These are phyloP conservation scores for Davidsoniella australis DNA, from an alignment of 2,329 filamentous ascomycete genomes.

Conservation along the genomic window DNA sequence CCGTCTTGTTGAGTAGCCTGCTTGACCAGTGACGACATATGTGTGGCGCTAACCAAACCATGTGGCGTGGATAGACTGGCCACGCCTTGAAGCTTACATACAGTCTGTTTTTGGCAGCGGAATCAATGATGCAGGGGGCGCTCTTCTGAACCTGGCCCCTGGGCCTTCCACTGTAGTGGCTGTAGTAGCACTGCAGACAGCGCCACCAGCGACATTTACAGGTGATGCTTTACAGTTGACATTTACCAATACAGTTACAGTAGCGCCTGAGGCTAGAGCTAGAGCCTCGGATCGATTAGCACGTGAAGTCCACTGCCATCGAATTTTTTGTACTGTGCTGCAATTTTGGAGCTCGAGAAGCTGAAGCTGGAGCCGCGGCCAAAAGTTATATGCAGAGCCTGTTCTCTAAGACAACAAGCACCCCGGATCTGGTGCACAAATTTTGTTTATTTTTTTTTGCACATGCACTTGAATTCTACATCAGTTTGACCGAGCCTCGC, in stretches of 20 bases:
- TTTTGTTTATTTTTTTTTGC: background rate
- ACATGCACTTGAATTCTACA: background rate
- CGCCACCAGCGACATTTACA: no score
- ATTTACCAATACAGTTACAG: no score
- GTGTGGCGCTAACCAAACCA: background rate
- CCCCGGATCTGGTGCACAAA: background rate
- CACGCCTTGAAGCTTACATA: background rate
- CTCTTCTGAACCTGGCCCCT: background rate
- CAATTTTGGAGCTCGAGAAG: no score
- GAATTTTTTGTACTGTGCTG: no score
- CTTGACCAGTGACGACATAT: conserved; percentile 1
- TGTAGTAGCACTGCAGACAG: no score
- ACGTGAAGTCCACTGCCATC: background rate
- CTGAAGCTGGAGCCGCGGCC: no score
- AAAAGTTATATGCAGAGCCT: background rate
- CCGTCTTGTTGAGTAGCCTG: no score
- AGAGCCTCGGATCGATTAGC: background rate
- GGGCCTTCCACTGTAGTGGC: background rate
- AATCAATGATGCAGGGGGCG: background rate
- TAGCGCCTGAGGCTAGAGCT: no score
- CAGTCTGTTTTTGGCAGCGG: background rate
- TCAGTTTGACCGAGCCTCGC: no score
- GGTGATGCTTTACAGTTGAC: no score
- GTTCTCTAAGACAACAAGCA: background rate
- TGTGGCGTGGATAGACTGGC: background rate